Conservation (phyloP, 805 yeast species). For the Pichia thaimueangensis region DNA sequence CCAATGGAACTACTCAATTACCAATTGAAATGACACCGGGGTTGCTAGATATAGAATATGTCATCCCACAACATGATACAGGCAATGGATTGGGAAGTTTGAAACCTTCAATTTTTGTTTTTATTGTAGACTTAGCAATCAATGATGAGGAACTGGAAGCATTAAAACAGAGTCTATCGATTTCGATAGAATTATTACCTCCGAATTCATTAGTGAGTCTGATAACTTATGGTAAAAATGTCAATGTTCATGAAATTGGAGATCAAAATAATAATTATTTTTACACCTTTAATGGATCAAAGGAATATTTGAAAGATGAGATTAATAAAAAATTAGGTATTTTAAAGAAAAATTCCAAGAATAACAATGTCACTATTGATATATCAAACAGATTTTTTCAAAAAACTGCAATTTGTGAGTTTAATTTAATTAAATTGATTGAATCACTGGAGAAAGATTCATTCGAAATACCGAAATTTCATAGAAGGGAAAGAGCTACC, state of each 20-base stretch:
- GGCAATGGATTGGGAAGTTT: too few relatives aligned
- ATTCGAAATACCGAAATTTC: slow-evolving; percentile 40
- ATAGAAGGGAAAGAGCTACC: slow-evolving; percentile 48
- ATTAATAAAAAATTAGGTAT: slow-evolving; percentile 43
- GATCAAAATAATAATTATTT: slow-evolving; percentile 30
- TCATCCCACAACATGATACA: slow-evolving; percentile 20
- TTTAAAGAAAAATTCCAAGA: slow-evolving; percentile 25
- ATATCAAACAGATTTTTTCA: slow-evolving; percentile 38
- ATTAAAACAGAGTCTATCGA: slow-evolving; percentile 43
- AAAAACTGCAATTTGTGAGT: slow-evolving; percentile 44
- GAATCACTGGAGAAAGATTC: slow-evolving; percentile 43
- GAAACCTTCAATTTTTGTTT: slow-evolving; percentile 42
- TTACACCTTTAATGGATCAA: slow-evolving; percentile 50
- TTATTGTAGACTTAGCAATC: slow-evolving; percentile 52
- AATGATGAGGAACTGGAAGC: slow-evolving; percentile 41
- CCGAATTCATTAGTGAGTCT: slow-evolving; percentile 50
- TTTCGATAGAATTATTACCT: slow-evolving; percentile 42
- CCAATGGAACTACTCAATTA: slow-evolving; percentile 19
- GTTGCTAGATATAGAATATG: slow-evolving; percentile 48
- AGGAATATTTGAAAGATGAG: slow-evolving; percentile 42
- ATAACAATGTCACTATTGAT: not conserved
- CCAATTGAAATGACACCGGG: slow-evolving; percentile 35
- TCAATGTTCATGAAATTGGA: slow-evolving; percentile 48
- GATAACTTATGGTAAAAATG: slow-evolving; percentile 54
- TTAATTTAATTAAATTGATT: slow-evolving; percentile 40